Evolutionary conservation across 2,329 filamentous ascomycete species (phyloP).

Genomic region (Fusarium keratoplasticum): DNA sequence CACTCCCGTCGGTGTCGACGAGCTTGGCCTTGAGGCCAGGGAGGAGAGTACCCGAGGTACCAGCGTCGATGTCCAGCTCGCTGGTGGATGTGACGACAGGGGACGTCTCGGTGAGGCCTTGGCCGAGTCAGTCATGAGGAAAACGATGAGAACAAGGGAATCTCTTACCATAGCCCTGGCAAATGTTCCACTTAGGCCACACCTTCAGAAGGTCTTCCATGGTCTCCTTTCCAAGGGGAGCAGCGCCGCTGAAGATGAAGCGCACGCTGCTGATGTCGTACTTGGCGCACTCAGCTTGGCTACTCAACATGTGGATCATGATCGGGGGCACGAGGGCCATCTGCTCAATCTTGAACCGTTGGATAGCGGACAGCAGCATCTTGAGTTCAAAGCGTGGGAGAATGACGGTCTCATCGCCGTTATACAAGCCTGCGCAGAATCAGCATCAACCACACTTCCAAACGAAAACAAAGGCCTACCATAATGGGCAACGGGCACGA

Average conservation of each 20-base stretch:
- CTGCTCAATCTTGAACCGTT: constrained; percentile 74
- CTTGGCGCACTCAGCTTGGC: constrained; percentile 67
- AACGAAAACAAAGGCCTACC: constrained; percentile 7
- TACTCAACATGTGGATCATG: constrained; percentile 78
- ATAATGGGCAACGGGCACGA: constrained; percentile 73
- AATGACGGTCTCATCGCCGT: constrained; percentile 79
- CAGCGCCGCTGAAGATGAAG: constrained; percentile 77
- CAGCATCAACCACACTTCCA: constrained; percentile 50
- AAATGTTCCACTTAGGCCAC: constrained; percentile 73
- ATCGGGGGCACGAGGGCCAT: constrained; percentile 83
- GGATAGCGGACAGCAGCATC: constrained; percentile 71
- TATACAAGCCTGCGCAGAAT: constrained; percentile 62
- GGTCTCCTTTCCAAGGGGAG: constrained; percentile 78
- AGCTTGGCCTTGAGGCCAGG: constrained; percentile 73
- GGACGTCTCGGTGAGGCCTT: constrained; percentile 78
- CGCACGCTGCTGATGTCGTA: constrained; percentile 77
- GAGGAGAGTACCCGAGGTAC: constrained; percentile 75
- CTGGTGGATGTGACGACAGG: constrained; percentile 73
- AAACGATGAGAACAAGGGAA: rapidly evolving
- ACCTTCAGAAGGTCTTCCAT: constrained; percentile 69
- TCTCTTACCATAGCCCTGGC: constrained; percentile 77
- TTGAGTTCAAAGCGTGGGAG: constrained; percentile 81
- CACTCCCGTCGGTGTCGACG: constrained; percentile 73
- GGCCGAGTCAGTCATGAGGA: not conserved
- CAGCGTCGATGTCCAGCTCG: constrained; percentile 71